Evolutionary conservation across 495 filamentous ascomycete species (phyloP).

Genomic region (Penicillium crystallinum): DNA sequence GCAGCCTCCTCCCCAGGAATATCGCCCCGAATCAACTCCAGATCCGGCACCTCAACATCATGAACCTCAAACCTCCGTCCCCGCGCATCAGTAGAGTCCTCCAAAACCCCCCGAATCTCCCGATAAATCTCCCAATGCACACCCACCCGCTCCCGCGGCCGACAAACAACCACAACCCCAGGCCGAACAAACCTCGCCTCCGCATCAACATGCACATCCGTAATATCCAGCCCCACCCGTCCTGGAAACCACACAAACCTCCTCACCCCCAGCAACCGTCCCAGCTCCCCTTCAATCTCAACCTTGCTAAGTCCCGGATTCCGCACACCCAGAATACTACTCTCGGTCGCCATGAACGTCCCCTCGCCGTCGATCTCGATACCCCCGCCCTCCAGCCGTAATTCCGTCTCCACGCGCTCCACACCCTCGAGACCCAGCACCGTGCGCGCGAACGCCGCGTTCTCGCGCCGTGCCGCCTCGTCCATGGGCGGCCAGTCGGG

Average conservation of each 20-base stretch:
- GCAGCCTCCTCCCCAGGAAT: conserved; percentile 18
- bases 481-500: conserved; percentile 22
- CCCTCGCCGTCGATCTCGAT: conserved; percentile 35
- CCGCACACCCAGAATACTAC: conserved; percentile 28
- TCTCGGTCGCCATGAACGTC: conserved; percentile 33
- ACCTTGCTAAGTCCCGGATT: conserved; percentile 21
- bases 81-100: conserved; percentile 19
- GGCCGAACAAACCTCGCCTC: conserved; percentile 28
- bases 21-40: conserved; percentile 14
- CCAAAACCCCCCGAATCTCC: conserved; percentile 25
- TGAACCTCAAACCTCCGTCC: conserved; percentile 23
- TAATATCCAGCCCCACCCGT: conserved; percentile 27
- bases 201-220: conserved; percentile 33
- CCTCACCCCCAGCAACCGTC: conserved; percentile 19
- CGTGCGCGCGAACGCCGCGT: conserved; percentile 22
- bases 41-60: conserved; percentile 31
- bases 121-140: conserved; percentile 26
- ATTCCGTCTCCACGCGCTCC: conserved; percentile 11
- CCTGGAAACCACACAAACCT: conserved; percentile 36
- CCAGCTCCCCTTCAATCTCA: conserved; percentile 22
- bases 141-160: conserved; percentile 14
- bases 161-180: conserved; percentile 29
- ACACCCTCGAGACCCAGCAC: conserved; percentile 21
- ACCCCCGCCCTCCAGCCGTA: conserved; percentile 30
- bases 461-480: conserved; percentile 11